Conservation (phyloP, 768 basidiomycete genomes). For the Mycena epipterygia region DNA sequence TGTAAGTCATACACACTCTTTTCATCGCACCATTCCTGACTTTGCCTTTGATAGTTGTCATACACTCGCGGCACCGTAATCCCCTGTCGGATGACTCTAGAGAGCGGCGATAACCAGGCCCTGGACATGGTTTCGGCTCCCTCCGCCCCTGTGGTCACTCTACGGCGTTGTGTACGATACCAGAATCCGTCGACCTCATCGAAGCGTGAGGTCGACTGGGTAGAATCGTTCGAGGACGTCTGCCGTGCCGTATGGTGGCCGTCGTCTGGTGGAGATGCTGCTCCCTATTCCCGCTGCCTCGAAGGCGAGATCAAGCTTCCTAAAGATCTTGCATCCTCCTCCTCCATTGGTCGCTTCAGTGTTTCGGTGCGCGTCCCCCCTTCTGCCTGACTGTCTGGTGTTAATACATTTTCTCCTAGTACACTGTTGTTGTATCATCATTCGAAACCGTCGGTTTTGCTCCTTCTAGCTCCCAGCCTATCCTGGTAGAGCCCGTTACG, state of each 20-base stretch:
- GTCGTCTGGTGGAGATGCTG: slow-evolving; percentile 42
- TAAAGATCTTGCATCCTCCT: slow-evolving; percentile 65
- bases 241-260: slow-evolving; percentile 65
- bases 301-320: slow-evolving; percentile 67
- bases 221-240: slow-evolving; percentile 60
- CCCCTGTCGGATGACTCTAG: slow-evolving; percentile 60
- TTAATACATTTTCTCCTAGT: slow-evolving; percentile 47
- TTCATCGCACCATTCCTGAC: not conserved
- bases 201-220: slow-evolving; percentile 58
- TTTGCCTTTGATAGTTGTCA: slow-evolving; percentile 48
- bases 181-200: slow-evolving; percentile 50
- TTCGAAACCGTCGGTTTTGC: slow-evolving; percentile 57
- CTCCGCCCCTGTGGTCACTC: slow-evolving; percentile 51
- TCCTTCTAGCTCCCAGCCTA: slow-evolving; percentile 49
- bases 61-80: slow-evolving; percentile 65
- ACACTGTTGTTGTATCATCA: slow-evolving; percentile 60
- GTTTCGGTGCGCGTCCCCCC: slow-evolving; percentile 65
- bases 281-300: slow-evolving; percentile 54
- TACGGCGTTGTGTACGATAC: slow-evolving; percentile 43
- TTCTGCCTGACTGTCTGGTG: not conserved
- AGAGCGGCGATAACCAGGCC: slow-evolving; percentile 52
- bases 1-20: slow-evolving; percentile 44
- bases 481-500: slow-evolving; percentile 65
- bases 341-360: slow-evolving; percentile 64
- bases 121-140: slow-evolving; percentile 60